These are phyloP conservation scores for Fusarium sp. DNA, from an alignment of 2,329 filamentous ascomycete species.

Conservation along the genomic window DNA sequence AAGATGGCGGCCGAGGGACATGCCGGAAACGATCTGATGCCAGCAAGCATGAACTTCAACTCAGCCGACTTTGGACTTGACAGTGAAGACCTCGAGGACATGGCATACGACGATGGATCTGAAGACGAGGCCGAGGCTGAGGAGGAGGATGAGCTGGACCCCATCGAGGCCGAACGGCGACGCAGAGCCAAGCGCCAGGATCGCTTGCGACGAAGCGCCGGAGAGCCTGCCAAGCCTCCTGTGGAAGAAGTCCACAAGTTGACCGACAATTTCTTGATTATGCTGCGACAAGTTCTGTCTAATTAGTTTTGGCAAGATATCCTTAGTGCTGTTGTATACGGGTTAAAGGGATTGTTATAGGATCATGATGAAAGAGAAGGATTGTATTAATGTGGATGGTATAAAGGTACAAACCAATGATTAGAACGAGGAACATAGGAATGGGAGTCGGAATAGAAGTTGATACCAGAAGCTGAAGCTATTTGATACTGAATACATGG, in stretches of 20 bases:
- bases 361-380: slow-evolving; percentile 5
- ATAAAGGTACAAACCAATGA: slow-evolving; percentile 7
- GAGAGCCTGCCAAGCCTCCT: slow-evolving; percentile 83
- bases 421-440: not conserved
- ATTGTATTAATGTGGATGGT: slow-evolving; percentile 8
- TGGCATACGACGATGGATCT: slow-evolving; percentile 79
- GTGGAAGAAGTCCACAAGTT: slow-evolving; percentile 85
- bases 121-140: slow-evolving; percentile 77
- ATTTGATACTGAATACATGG: not conserved
- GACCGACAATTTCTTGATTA: slow-evolving; percentile 80
- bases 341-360: not conserved
- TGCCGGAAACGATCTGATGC: slow-evolving; percentile 59
- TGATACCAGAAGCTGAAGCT: not conserved
- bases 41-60: slow-evolving; percentile 73
- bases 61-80: slow-evolving; percentile 91
- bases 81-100: slow-evolving; percentile 85
- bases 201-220: slow-evolving; percentile 80
- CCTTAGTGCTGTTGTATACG: slow-evolving; percentile 13
- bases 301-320: slow-evolving; percentile 60
- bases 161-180: slow-evolving; percentile 86
- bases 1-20: slow-evolving; percentile 93
- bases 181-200: slow-evolving; percentile 82
- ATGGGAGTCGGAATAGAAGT: slow-evolving; percentile 4
- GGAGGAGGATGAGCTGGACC: slow-evolving; percentile 82
- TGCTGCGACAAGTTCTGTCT: slow-evolving; percentile 85